A percentile compares a stretch with the other conserved stretches of the same genome.
Evolutionary conservation across 768 basidiomycete genomes (phyloP).

Genomic region (Mycena albidolilacea): DNA sequence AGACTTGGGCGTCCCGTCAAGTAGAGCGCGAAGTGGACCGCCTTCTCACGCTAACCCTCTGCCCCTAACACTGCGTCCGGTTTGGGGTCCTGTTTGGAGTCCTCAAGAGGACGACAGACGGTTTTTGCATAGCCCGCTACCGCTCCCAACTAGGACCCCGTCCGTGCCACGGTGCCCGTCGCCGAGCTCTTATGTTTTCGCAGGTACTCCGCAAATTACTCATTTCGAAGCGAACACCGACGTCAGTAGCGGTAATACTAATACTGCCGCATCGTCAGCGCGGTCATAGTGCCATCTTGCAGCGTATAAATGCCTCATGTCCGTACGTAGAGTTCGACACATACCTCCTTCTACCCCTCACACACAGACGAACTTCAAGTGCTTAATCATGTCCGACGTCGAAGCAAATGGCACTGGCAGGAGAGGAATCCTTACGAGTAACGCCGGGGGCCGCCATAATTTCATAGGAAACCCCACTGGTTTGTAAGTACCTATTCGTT

Average conservation of each 20-base stretch:
- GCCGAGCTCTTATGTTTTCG: conserved; percentile 18
- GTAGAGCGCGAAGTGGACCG: too few species aligned
- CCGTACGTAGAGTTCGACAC: conserved; percentile 1
- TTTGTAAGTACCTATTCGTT: conserved; percentile 20
- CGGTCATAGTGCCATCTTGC: not conserved
- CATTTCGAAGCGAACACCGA: conserved; percentile 17
- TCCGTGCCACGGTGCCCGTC: conserved; percentile 7
- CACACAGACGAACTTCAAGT: conserved; percentile 19
- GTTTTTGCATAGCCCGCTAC: not conserved
- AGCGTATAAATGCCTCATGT: conserved; percentile 19
- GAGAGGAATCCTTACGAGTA: conserved; percentile 12
- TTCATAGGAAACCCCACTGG: conserved; percentile 32
- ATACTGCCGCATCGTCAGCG: not conserved
- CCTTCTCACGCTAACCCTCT: not conserved
- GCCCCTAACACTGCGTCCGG: not conserved
- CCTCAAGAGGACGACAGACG: not conserved
- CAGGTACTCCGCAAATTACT: conserved; percentile 25
- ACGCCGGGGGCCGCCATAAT: conserved; percentile 13
- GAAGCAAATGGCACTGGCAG: conserved; percentile 21
- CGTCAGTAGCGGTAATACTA: conserved; percentile 8
- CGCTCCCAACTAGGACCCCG: not conserved
- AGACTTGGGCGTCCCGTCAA: too few species aligned
- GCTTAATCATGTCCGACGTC: conserved; percentile 29
- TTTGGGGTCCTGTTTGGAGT: not conserved
- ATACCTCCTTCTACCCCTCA: conserved; percentile 9